These are phyloP conservation scores for Tuctoria greenei DNA, from an alignment of 176 grass and related monocot genomes.

Conservation along the genomic window DNA sequence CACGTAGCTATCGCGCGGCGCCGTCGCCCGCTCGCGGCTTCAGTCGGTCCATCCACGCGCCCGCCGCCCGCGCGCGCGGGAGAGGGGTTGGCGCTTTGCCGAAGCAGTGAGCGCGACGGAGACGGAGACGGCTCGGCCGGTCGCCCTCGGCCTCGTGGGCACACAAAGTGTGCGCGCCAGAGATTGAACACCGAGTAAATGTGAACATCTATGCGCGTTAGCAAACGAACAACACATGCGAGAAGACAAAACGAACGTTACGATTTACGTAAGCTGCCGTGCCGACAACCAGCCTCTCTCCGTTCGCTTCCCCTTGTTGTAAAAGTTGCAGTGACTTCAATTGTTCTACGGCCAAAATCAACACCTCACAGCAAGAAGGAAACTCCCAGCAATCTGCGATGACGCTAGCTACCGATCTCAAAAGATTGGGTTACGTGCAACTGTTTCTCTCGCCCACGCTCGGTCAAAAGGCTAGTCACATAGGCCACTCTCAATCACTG, in stretches of 20 bases:
- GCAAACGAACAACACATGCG: background rate
- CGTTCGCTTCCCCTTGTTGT: background rate
- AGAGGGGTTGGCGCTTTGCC: background rate
- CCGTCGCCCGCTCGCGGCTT: background rate
- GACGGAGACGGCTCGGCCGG: slow-evolving; percentile 8
- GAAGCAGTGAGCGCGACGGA: background rate
- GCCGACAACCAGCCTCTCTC: background rate
- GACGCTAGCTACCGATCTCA: background rate
- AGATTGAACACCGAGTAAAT: background rate
- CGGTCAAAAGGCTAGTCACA: background rate
- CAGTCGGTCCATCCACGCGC: background rate
- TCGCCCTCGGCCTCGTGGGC: slow-evolving; percentile 2
- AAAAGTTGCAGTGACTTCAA: background rate
- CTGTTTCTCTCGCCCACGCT: background rate
- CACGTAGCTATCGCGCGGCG: background rate
- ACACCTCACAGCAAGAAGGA: background rate
- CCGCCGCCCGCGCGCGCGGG: background rate
- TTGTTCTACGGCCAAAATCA: background rate
- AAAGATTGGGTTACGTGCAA: background rate
- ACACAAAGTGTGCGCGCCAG: background rate
- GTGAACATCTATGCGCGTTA: background rate
- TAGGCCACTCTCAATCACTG: background rate
- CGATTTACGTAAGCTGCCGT: background rate
- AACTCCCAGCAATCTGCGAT: background rate
- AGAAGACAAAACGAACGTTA: background rate